A percentile compares a stretch with the other conserved stretches of the same genome.
Evolutionary conservation across 2,329 filamentous ascomycete genomes (phyloP).

Genomic region (Epichloe sylvatica): DNA sequence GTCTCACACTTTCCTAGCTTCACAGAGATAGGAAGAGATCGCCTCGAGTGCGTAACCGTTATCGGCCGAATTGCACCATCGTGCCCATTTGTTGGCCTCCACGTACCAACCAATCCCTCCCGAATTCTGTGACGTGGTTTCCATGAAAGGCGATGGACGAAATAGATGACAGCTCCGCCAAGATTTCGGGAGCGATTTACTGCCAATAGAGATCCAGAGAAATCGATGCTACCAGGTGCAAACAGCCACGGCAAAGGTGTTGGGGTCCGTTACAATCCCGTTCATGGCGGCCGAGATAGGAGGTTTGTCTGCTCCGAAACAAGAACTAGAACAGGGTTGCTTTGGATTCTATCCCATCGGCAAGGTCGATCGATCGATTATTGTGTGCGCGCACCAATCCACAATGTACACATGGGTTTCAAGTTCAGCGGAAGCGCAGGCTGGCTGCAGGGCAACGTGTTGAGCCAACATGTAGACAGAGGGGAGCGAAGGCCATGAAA

Average conservation of each 20-base stretch:
- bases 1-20: not conserved
- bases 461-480: not conserved
- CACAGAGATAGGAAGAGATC: not conserved
- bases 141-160: not conserved
- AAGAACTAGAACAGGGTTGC: not conserved
- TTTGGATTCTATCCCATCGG: not conserved
- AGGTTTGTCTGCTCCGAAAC: not conserved
- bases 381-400: not conserved
- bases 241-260: not conserved
- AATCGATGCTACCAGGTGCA: constrained; percentile 1
- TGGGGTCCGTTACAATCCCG: not conserved
- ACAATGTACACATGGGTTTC: not conserved
- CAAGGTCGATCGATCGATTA: not conserved
- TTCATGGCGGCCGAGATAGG: constrained; percentile 1
- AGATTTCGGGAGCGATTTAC: constrained; percentile 1
- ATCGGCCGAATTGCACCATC: not conserved
- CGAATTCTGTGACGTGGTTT: not conserved
- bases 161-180: not conserved
- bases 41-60: not conserved
- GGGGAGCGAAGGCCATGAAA: not conserved
- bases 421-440: not conserved
- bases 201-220: constrained; percentile 3
- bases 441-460: not conserved
- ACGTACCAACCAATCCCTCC: not conserved
- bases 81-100: not conserved